Evolutionary conservation across 768 basidiomycete species (phyloP).

Genomic region (Mycena haematopus): DNA sequence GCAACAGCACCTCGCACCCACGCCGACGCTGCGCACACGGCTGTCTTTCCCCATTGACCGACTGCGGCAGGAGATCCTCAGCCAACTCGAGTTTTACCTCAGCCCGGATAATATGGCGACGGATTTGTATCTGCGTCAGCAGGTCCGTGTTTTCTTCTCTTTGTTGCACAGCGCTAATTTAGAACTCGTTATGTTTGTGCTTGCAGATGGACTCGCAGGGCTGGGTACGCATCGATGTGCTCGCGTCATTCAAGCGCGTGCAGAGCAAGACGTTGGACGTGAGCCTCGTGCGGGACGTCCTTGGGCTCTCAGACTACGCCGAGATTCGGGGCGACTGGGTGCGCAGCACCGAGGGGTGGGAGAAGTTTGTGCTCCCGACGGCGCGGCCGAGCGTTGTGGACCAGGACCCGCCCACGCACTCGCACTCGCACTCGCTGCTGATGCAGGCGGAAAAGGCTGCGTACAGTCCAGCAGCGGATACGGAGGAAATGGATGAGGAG

Average conservation of each 20-base stretch:
- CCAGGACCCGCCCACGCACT: conserved; percentile 9
- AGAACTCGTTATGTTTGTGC: background rate
- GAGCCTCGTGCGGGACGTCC: conserved; percentile 29
- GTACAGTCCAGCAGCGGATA: conserved; percentile 6
- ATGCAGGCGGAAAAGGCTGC: conserved; percentile 24
- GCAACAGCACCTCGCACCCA: conserved; percentile 14
- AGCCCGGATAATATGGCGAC: conserved; percentile 32
- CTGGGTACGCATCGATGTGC: conserved; percentile 28
- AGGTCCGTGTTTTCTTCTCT: conserved; percentile 19
- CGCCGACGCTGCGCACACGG: conserved; percentile 25
- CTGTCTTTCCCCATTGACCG: conserved; percentile 31
- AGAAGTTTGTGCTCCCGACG: conserved; percentile 27
- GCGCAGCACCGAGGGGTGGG: conserved; percentile 31
- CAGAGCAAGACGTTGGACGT: conserved; percentile 28
- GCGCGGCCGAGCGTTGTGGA: conserved; percentile 27
- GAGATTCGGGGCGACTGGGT: conserved; percentile 31
- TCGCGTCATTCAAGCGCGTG: conserved; percentile 31
- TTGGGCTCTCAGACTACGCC: conserved; percentile 27
- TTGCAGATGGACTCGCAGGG: conserved; percentile 30
- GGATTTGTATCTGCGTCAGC: conserved; percentile 29
- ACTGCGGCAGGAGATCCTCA: conserved; percentile 28
- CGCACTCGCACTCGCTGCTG: conserved; percentile 18
- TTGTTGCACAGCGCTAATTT: background rate
- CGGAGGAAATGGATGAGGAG: conserved; percentile 27
- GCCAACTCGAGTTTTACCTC: conserved; percentile 31